These are phyloP conservation scores for Globisporangium perplexum DNA, from an alignment of 352 stramenopile species.

Conservation along the genomic window DNA sequence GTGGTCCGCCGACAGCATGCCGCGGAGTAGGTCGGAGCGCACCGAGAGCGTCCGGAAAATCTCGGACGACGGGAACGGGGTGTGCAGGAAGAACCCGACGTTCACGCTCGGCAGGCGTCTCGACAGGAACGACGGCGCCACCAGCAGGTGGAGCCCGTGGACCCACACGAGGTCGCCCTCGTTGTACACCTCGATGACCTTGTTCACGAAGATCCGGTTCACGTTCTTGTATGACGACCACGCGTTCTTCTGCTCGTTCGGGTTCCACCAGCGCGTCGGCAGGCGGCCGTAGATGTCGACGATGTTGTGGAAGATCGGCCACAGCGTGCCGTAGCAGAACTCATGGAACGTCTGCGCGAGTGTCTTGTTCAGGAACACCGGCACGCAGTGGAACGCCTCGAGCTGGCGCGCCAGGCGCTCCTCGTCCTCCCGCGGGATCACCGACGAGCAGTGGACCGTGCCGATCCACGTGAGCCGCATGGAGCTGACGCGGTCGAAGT, in stretches of 20 bases:
- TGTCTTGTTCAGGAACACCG: slow-evolving; percentile 92
- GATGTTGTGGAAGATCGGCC: slow-evolving; percentile 98
- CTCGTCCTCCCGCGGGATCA: slow-evolving; percentile 81
- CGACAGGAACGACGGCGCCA: slow-evolving; percentile 96
- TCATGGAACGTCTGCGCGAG: slow-evolving; percentile 87
- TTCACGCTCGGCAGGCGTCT: slow-evolving; percentile 90
- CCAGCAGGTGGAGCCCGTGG: slow-evolving; percentile 97
- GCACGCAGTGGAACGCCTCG: slow-evolving; percentile 94
- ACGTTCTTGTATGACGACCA: slow-evolving; percentile 96
- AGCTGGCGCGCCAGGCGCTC: slow-evolving; percentile 66
- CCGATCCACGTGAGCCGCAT: slow-evolving; percentile 86
- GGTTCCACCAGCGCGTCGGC: slow-evolving; percentile 82
- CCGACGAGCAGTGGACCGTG: slow-evolving; percentile 69
- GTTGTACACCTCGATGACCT: slow-evolving; percentile 88
- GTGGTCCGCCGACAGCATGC: slow-evolving; percentile 96
- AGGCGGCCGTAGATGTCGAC: slow-evolving; percentile 93
- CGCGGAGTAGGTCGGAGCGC: slow-evolving; percentile 93
- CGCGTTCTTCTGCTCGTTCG: slow-evolving; percentile 73
- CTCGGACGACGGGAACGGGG: slow-evolving; percentile 98
- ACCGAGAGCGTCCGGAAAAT: slow-evolving; percentile 98
- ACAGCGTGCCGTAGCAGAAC: slow-evolving; percentile 97
- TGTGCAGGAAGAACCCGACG: slow-evolving; percentile 98
- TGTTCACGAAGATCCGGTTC: slow-evolving; percentile 97
- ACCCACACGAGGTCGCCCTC: slow-evolving; percentile 95
- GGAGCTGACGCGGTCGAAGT: slow-evolving; percentile 65